phyloP scores from a whole-genome alignment of 75 land plant genomes.

The Pseudotsuga menziesii region DNA sequence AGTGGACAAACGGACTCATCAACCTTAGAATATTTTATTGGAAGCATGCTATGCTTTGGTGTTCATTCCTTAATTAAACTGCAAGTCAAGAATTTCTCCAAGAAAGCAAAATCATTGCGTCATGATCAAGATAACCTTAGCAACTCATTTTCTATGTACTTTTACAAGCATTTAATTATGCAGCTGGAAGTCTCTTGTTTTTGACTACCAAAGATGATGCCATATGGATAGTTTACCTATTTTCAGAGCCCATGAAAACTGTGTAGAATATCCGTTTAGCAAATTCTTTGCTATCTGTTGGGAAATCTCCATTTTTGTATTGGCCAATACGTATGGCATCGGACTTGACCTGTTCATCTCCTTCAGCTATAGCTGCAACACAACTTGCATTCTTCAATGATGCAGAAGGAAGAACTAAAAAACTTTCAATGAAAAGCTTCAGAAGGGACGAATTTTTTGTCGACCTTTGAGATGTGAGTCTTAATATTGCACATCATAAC shows the following conservation, averaged over 20 bases:
- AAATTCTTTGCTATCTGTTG: conserved; percentile 84
- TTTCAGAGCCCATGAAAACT: conserved; percentile 95
- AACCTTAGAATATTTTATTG: background rate
- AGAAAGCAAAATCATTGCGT: background rate
- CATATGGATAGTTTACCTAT: conserved; percentile 49
- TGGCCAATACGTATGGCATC: conserved; percentile 92
- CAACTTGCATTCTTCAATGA: background rate
- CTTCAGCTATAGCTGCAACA: conserved; percentile 70
- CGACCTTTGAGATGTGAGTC: background rate
- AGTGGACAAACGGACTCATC: background rate
- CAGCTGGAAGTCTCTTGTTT: background rate
- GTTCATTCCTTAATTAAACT: background rate
- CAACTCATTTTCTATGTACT: background rate
- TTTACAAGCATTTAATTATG: background rate
- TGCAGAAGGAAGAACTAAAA: background rate
- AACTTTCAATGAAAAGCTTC: background rate
- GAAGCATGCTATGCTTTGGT: background rate
- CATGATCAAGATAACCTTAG: background rate
- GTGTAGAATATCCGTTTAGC: conserved; percentile 88
- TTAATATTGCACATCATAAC: background rate
- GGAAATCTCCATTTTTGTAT: conserved; percentile 68
- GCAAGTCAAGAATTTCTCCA: background rate
- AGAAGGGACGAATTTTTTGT: background rate
- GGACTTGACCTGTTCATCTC: conserved; percentile 77
- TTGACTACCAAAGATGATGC: background rate